Evolutionary conservation across 2,329 filamentous ascomycete genomes (phyloP).

Genomic region (Pseudovirgaria hyperparasitica): DNA sequence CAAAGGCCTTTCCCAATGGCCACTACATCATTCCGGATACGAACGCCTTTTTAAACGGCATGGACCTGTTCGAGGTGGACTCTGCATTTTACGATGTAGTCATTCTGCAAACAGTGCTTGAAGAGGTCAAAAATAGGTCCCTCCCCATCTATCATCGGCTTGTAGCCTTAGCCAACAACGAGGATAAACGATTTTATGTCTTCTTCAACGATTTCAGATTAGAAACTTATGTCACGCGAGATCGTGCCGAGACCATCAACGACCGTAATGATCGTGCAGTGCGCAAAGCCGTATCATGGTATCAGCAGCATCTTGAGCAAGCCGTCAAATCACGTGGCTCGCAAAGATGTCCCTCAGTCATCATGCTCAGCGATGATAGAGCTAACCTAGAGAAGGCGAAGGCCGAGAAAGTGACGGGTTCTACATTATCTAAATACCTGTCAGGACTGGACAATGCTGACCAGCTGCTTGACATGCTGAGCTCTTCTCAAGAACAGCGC

Average conservation of each 20-base stretch:
- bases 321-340: constrained; percentile 41
- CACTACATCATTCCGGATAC: constrained; percentile 95
- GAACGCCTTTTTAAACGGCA: constrained; percentile 86
- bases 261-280: constrained; percentile 93
- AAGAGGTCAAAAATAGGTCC: constrained; percentile 89
- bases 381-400: constrained; percentile 77
- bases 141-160: constrained; percentile 90
- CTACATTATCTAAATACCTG: constrained; percentile 63
- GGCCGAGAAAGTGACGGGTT: constrained; percentile 57
- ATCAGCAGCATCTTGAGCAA: constrained; percentile 63
- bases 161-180: constrained; percentile 80
- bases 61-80: constrained; percentile 92
- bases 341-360: constrained; percentile 55
- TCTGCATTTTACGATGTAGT: constrained; percentile 94
- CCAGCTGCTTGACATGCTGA: constrained; percentile 84
- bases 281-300: constrained; percentile 78
- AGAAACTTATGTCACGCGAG: constrained; percentile 73
- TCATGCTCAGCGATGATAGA: constrained; percentile 90
- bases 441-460: constrained; percentile 70
- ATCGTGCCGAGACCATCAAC: constrained; percentile 76
- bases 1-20: constrained; percentile 67
- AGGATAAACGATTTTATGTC: constrained; percentile 94
- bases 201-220: constrained; percentile 98
- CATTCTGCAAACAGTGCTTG: constrained; percentile 87
- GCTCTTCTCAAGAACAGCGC: constrained; percentile 58